These are phyloP conservation scores for Mortierella sp. DNA, from an alignment of 371 early-diverging fungal species.

Conservation along the genomic window DNA sequence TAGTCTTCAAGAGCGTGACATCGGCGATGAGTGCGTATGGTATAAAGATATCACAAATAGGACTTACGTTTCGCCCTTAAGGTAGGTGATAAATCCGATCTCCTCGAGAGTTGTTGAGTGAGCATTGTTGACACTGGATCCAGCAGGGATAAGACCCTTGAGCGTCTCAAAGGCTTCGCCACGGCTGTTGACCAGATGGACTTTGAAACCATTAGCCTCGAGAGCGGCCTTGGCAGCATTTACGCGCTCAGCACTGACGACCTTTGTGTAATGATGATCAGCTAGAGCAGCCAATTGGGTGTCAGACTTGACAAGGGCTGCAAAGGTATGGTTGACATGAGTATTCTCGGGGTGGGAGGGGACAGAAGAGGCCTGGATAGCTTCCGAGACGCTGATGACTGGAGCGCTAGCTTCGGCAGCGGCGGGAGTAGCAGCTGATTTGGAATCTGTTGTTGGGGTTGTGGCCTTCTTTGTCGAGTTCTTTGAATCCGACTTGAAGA, in stretches of 20 bases:
- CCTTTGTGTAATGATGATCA: slow-evolving; percentile 35
- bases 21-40: not conserved
- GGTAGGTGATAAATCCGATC: slow-evolving; percentile 59
- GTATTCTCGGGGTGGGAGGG: slow-evolving; percentile 49
- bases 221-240: slow-evolving; percentile 46
- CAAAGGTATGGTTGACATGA: slow-evolving; percentile 55
- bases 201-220: slow-evolving; percentile 56
- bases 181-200: slow-evolving; percentile 39
- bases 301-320: slow-evolving; percentile 48
- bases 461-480: slow-evolving; percentile 19
- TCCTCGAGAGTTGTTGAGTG: slow-evolving; percentile 60
- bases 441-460: not conserved
- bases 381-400: slow-evolving; percentile 2
- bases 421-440: slow-evolving; percentile 2
- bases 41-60: not conserved
- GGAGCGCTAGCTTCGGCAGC: slow-evolving; percentile 8
- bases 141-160: slow-evolving; percentile 55
- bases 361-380: not conserved
- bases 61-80: slow-evolving; percentile 54
- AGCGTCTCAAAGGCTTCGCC: slow-evolving; percentile 55
- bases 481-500: slow-evolving; percentile 45
- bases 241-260: slow-evolving; percentile 44
- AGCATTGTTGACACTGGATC: slow-evolving; percentile 55
- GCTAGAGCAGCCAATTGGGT: slow-evolving; percentile 51
- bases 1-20: not conserved